Conservation (phyloP, 2,329 filamentous ascomycete genomes). For the Apiospora sp. region DNA sequence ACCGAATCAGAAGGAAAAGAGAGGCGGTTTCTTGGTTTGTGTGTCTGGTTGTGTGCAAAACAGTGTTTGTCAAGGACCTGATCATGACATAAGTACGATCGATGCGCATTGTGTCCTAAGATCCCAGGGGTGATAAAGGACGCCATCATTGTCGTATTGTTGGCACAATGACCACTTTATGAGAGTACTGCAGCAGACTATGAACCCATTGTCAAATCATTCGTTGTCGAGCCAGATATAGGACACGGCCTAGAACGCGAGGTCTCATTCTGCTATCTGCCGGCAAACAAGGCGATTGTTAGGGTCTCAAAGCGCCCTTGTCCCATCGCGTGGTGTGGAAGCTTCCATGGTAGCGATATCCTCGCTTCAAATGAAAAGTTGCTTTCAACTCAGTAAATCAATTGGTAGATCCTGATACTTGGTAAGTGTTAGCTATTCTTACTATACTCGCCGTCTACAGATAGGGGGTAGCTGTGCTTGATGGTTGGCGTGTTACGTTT, state of each 20-base stretch:
- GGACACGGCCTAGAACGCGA: neutral
- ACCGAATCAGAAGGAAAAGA: neutral
- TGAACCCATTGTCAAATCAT: neutral
- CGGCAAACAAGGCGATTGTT: neutral
- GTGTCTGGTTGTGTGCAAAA: neutral
- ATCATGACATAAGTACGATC: neutral
- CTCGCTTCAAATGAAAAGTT: neutral
- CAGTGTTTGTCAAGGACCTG: neutral
- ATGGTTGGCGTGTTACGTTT: too few relatives aligned
- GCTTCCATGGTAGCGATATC: neutral
- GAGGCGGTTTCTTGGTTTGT: neutral
- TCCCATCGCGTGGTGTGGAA: neutral
- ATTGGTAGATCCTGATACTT: neutral
- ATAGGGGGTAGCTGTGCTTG: neutral
- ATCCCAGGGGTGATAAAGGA: neutral
- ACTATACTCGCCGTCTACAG: neutral
- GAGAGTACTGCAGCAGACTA: neutral
- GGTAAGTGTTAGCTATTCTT: neutral
- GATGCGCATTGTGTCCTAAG: neutral
- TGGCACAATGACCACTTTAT: neutral
- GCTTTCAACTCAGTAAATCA: neutral
- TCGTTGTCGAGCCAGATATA: neutral
- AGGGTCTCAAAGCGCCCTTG: neutral
- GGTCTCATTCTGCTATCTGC: neutral
- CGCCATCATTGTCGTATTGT: neutral